These are phyloP conservation scores for Coniochaeta sp. DNA, from an alignment of 2,329 filamentous ascomycete species.

Conservation along the genomic window DNA sequence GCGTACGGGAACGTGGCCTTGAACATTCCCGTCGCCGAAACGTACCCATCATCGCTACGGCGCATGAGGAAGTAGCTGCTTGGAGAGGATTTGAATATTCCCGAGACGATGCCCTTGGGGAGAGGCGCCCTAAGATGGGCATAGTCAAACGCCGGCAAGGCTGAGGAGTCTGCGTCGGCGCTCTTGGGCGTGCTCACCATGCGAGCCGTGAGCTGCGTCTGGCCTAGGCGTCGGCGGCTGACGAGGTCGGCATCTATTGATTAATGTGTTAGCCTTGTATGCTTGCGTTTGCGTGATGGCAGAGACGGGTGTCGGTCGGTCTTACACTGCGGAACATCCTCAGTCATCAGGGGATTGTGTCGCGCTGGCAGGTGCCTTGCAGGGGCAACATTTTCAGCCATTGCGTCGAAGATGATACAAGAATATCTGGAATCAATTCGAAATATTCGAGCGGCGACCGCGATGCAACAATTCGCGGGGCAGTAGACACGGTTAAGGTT, in stretches of 20 bases:
- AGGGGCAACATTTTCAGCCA: conserved; percentile 20
- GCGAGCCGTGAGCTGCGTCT: conserved; percentile 83
- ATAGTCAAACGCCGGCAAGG: conserved; percentile 85
- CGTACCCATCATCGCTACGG: conserved; percentile 74
- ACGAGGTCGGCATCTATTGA: conserved; percentile 64
- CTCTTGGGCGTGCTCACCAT: conserved; percentile 36
- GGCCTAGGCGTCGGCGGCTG: conserved; percentile 77
- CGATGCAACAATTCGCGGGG: background rate
- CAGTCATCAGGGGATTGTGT: conserved; percentile 60
- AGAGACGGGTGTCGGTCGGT: conserved; percentile 1
- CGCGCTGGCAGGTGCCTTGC: conserved; percentile 46
- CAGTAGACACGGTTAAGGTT: background rate
- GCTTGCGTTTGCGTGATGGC: background rate
- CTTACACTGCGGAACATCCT: conserved; percentile 57
- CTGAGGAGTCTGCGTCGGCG: conserved; percentile 21
- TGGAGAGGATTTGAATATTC: conserved; percentile 84
- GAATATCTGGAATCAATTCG: background rate
- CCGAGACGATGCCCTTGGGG: conserved; percentile 83
- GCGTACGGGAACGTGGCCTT: conserved; percentile 82
- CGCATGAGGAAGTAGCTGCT: conserved; percentile 97
- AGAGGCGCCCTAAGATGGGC: conserved; percentile 89
- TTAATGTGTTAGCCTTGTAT: background rate
- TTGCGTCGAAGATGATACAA: conserved; percentile 14
- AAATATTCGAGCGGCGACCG: background rate
- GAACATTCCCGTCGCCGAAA: conserved; percentile 87